Evolutionary conservation across 1,284 basidiomycete species (phyloP), one percentile per base, ranked within the genome.

Genomic region (Trametes sp.): DNA sequence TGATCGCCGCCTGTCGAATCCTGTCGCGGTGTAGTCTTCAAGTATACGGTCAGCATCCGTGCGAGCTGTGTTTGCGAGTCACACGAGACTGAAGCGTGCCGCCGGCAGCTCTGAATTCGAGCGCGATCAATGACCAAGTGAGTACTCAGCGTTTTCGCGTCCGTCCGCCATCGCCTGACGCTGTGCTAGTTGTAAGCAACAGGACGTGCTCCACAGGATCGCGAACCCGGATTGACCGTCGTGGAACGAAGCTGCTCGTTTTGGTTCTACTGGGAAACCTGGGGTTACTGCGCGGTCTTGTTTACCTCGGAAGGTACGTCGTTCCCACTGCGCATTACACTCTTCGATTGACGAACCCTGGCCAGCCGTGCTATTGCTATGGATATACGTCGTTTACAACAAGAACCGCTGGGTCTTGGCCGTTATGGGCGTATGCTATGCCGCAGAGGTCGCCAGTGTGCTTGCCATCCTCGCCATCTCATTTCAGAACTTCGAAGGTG

Each of bases 261-360:
- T 57, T 73, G 70, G 70, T 69, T 73, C 50, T 66, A 64, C 49
- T 73, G 72, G 72, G 70, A 73, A 45, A 68, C 69, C 9, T 72
- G 69, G 70, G 70, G 72, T 8, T 73, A 72, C 46, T 65, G 61
- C 42, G 59, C 60, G n/a, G 53, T 72, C 0, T 45, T 70, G 3
- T 71, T 72, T 48, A 69, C 68, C 7, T 68, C 72, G 7, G 72
- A 73, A 69, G 63, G 72, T 72, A 42, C n/a, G 67, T 11, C 13
- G 9, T 13, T 14, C 14, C 10, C 14, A 24, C 14, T 13, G 6
- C 24, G 7, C 10, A 36, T 6, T 8, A 41, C 14, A 19, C 24
- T 41, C 23, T 26, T 26, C 23, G 11, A 38, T 23, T 54, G 41
- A 54, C 13, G 16, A 13, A 14, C 13, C 19, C 45, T 7, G 14